These are phyloP conservation scores for Pseudocercospora fuligena DNA, from an alignment of 2,329 filamentous ascomycete genomes.

Conservation along the genomic window DNA sequence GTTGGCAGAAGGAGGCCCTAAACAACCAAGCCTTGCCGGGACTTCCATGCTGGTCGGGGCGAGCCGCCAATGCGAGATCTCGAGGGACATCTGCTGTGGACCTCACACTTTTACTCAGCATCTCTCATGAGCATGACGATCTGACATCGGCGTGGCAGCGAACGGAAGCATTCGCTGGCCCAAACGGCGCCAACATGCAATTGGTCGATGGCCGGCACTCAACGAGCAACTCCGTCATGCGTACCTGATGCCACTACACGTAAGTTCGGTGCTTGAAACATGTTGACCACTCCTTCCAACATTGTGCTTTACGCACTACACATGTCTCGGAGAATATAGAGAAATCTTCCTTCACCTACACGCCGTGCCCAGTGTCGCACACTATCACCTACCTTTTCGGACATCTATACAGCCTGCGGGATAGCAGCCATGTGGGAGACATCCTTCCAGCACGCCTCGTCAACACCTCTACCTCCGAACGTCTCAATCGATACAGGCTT, in stretches of 20 bases:
- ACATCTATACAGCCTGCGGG: neutral
- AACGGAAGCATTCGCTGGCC: neutral
- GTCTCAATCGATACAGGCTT: constrained; percentile 34
- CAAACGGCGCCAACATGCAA: neutral
- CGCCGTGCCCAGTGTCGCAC: neutral
- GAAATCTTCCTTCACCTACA: neutral
- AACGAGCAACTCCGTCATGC: constrained; percentile 10
- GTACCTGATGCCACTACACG: neutral
- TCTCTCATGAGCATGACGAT: neutral
- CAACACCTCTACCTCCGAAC: constrained; percentile 34
- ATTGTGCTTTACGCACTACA: neutral
- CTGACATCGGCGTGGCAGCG: constrained; percentile 1
- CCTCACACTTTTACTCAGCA: constrained; percentile 15
- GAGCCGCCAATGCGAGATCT: constrained; percentile 16
- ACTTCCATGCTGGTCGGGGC: neutral
- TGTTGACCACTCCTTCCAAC: constrained; percentile 4
- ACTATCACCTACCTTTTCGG: neutral
- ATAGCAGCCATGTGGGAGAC: constrained; percentile 39
- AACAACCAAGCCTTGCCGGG: neutral
- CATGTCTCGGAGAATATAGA: neutral
- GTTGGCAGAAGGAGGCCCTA: neutral
- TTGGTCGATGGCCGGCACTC: neutral
- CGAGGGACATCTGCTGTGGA: constrained; percentile 13
- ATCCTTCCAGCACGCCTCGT: constrained; percentile 39
- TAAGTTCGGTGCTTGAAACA: constrained; percentile 3